Conservation (phyloP, 768 basidiomycete genomes). For the Lactifluus volemus region DNA sequence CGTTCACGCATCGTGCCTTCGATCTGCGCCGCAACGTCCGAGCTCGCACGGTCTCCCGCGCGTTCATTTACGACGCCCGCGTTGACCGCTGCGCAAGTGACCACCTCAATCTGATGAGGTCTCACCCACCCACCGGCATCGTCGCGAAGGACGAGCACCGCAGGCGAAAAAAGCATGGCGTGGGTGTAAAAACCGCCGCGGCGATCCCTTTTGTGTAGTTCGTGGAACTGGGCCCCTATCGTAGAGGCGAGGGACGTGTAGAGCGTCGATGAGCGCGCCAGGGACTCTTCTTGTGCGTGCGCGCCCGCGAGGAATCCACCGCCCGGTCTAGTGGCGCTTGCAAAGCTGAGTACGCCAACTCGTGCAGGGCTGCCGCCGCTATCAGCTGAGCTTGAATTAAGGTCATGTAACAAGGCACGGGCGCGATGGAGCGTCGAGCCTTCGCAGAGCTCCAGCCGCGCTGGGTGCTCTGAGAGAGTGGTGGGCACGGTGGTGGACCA, state of each 20-base stretch:
- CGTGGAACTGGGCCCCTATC: conserved; percentile 53
- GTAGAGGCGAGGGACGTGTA: conserved; percentile 52
- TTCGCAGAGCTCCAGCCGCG: conserved; percentile 43
- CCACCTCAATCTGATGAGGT: conserved; percentile 53
- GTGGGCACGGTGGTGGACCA: conserved; percentile 32
- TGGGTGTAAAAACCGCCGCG: conserved; percentile 62
- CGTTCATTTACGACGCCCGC: conserved; percentile 40
- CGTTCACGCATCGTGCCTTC: conserved; percentile 54
- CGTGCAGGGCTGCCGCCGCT: conserved; percentile 19
- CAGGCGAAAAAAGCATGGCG: conserved; percentile 68
- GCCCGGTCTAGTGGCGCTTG: conserved; percentile 65
- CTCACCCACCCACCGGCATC: conserved; percentile 49
- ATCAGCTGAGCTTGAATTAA: conserved; percentile 17
- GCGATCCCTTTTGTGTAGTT: conserved; percentile 39
- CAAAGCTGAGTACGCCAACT: conserved; percentile 67
- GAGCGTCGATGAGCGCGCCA: conserved; percentile 68
- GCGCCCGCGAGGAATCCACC: conserved; percentile 70
- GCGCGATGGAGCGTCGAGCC: conserved; percentile 59
- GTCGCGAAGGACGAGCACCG: conserved; percentile 51
- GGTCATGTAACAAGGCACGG: conserved; percentile 28
- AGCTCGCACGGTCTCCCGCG: neutral
- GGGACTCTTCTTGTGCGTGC: conserved; percentile 73
- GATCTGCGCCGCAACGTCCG: conserved; percentile 30
- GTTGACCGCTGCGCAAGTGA: conserved; percentile 72
- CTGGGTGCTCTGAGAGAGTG: neutral